Evolutionary conservation across 2,329 filamentous ascomycete species (phyloP), one percentile per base, ranked within the genome.

Genomic region (Neoscytalidium dimidiatum): DNA sequence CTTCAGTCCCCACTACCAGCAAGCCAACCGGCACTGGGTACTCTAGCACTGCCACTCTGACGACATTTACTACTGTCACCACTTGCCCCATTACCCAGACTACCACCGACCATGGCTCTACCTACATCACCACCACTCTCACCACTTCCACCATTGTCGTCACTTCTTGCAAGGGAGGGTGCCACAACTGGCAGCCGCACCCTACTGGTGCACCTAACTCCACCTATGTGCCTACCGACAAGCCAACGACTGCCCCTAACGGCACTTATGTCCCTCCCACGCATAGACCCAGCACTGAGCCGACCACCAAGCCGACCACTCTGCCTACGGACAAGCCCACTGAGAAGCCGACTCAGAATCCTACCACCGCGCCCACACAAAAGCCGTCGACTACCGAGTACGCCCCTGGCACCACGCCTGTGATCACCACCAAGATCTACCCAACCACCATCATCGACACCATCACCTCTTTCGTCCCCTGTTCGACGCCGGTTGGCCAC

Each of bases 71-170:
- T 21, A 76, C 73, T 17, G 66, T 68, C 21, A 75, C 74, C 4
- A 70, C 70, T 41, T 76, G 72, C 70, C 74, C 75, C 11, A 63
- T 75, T 33, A 74, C 71, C 5, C 58, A 64, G 23, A 76, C 75
- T 3, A 60, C 62, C 21, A 69, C 67, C 13, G 61, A 66, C 28
- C 68, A 67, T 17, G 64, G 64, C 11, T 67, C 67, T 17, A 71
- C 70, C 31, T 68, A 72, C 60, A 67, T 74, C 19, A 67, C 72
- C 58, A 79, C 76, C 3, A 73, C 69, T 23, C 56, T 69, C 62
- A 79, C 77, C 8, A 79, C 76, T 5, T 74, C 71, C 63, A 78
- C 75, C 21, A 68, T 79, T 43, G 77, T 75, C 14, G 68, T 78
- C 57, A 79, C 77, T 4, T 75, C 73, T 11, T 80, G 77, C 75